Conservation (phyloP, 768 basidiomycete genomes). For the Lactarius quietus region DNA sequence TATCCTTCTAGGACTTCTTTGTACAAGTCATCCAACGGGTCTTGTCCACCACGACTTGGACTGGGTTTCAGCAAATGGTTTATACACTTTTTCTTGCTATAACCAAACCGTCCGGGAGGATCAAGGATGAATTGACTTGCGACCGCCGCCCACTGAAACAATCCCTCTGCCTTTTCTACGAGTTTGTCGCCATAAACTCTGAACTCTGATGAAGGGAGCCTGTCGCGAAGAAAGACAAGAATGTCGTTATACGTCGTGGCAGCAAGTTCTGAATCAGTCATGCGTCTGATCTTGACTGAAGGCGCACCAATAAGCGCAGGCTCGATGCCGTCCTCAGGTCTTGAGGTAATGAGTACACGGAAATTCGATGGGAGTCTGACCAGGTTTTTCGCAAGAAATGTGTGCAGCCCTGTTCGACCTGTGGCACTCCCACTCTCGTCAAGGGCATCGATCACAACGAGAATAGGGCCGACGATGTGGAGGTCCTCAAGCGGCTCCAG, state of each 20-base stretch:
- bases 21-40: background rate
- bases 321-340: background rate
- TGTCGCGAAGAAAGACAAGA: background rate
- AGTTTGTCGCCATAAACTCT: background rate
- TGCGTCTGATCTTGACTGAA: background rate
- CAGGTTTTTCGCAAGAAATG: background rate
- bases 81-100: background rate
- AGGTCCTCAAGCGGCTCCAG: background rate
- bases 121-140: background rate
- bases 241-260: background rate
- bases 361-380: background rate
- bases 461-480: background rate
- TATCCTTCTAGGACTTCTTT: background rate
- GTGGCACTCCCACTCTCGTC: background rate
- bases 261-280: background rate
- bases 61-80: background rate
- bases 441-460: background rate
- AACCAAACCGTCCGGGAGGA: background rate
- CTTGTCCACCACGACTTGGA: background rate
- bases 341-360: background rate
- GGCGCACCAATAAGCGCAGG: background rate
- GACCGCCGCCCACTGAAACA: slow-evolving; percentile 4
- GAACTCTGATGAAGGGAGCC: background rate
- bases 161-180: background rate
- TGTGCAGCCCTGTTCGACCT: background rate